Evolutionary conservation across 306 rosid genomes (phyloP).

Genomic region (Macrotyloma uniflorum): DNA sequence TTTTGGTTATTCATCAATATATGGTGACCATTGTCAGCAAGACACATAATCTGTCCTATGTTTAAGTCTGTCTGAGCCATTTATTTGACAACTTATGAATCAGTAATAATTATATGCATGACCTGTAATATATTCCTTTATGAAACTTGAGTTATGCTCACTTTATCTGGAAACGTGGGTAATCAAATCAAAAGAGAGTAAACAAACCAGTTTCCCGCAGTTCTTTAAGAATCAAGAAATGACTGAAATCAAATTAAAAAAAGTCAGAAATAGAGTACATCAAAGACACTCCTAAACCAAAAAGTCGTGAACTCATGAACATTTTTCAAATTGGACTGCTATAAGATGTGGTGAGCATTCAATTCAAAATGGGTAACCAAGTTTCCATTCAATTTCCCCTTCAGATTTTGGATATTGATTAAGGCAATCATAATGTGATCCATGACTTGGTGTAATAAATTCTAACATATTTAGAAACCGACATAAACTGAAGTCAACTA

Average conservation of each 20-base stretch:
- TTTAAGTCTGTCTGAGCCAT: not conserved
- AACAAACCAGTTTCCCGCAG: not conserved
- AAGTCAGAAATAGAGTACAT: not conserved
- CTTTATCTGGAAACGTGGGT: not conserved
- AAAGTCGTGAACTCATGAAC: not conserved
- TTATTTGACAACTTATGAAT: not conserved
- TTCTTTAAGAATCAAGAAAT: not conserved
- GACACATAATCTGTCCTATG: not conserved
- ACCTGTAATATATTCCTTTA: not conserved
- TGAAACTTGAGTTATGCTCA: not conserved
- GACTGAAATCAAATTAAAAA: constrained; percentile 18
- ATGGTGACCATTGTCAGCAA: constrained; percentile 4
- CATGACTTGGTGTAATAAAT: not conserved
- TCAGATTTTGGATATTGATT: not conserved
- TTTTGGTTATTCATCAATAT: constrained; percentile 16
- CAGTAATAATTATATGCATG: not conserved
- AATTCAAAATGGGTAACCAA: not conserved
- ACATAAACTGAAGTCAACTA: not conserved
- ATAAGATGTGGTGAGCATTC: not conserved
- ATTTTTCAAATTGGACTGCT: not conserved
- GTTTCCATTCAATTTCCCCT: not conserved
- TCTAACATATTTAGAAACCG: not conserved
- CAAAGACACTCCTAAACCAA: not conserved
- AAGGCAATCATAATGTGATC: not conserved
- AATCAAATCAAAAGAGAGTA: constrained; percentile 7